Percentiles rank a stretch among this genome's conserved stretches.
Evolutionary conservation across 2,329 filamentous ascomycete genomes (phyloP).

Genomic region (Trichoderma sp.): DNA sequence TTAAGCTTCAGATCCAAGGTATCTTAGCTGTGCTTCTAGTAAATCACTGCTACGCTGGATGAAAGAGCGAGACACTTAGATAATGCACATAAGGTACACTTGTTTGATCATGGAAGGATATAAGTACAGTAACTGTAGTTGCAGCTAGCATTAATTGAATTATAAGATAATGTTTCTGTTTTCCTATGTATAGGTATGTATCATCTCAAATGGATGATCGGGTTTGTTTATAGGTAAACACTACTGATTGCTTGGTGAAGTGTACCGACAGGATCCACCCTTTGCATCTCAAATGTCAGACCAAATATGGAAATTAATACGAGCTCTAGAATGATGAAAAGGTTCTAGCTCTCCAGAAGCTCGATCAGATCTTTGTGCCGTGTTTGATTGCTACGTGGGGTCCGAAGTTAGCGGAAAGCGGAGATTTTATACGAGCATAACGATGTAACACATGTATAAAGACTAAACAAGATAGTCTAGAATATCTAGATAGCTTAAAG

Average conservation of each 20-base stretch:
- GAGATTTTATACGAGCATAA: neutral
- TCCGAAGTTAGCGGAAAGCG: neutral
- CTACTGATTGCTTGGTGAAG: neutral
- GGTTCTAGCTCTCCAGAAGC: neutral
- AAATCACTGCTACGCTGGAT: too few relatives aligned
- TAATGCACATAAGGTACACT: neutral
- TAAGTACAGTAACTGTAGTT: neutral
- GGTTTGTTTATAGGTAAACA: neutral
- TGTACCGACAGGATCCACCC: neutral
- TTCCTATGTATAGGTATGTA: neutral
- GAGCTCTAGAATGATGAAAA: neutral
- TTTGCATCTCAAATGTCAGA: neutral
- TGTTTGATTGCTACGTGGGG: neutral
- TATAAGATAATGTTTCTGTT: neutral
- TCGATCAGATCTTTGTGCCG: neutral
- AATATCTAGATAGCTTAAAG: neutral
- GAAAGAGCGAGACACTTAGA: neutral
- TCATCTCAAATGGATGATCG: neutral
- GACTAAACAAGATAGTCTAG: neutral
- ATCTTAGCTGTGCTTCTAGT: too few relatives aligned
- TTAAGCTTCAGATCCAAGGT: too few relatives aligned
- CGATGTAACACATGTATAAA: neutral
- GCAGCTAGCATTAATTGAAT: neutral
- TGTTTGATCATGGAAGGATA: neutral
- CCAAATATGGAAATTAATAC: neutral